Evolutionary conservation across 306 rosid genomes (phyloP).

Genomic region (Inga laurina): DNA sequence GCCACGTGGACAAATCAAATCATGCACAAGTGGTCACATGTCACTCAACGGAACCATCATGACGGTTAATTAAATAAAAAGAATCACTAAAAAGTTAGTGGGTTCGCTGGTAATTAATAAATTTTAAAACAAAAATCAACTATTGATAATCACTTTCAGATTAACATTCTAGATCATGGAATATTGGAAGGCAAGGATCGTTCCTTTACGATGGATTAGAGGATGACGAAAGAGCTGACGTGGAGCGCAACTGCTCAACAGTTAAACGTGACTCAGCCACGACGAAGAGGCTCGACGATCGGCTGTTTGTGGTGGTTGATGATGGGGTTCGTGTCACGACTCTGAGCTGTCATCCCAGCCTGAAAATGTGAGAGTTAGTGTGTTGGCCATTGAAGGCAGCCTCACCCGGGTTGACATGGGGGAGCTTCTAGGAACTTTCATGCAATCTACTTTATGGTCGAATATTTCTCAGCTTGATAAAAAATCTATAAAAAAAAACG

Average conservation of each 20-base stretch:
- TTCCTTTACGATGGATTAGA: neutral
- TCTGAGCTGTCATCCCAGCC: neutral
- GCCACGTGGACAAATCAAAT: constrained; percentile 17
- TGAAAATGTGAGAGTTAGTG: neutral
- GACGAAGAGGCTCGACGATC: neutral
- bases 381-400: neutral
- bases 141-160: neutral
- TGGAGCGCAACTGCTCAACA: constrained; percentile 34
- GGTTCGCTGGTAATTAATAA: neutral
- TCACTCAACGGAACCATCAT: neutral
- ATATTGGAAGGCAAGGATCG: neutral
- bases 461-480: neutral
- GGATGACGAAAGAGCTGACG: constrained; percentile 42
- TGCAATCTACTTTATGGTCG: neutral
- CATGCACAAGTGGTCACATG: neutral
- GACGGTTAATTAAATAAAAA: neutral
- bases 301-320: neutral
- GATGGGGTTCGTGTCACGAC: neutral
- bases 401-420: neutral
- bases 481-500: too few relatives aligned
- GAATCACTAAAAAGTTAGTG: neutral
- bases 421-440: neutral
- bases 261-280: neutral
- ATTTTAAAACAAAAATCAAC: neutral
- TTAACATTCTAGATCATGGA: neutral